Base-by-base conservation (phyloP, 208 protist species). In the Porcisia deanei region DNA sequence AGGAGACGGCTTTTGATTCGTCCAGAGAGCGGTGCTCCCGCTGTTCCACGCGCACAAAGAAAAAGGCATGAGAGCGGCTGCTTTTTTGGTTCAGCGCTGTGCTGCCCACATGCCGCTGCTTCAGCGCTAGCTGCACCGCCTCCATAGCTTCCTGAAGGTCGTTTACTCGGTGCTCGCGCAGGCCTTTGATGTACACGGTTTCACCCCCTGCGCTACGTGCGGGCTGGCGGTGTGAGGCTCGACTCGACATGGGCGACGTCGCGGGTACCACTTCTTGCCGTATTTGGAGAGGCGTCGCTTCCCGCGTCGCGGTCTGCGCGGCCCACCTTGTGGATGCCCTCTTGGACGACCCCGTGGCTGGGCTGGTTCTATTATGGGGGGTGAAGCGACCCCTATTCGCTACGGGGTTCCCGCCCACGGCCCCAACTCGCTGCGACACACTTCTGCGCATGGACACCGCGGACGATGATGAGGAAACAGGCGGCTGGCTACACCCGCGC, bases 21-120 rank as follows among this genome's bases (percentile, higher is more conserved):
- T n/a, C 57, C 47, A 61, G 25, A 4, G 53, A 54, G 22, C 61
- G 75, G 12, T 39, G 60, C 74, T 54, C 53, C 47, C 63, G 73
- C 73, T 88, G 83, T 52, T 87, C 75, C 16, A 94, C 73, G 1
- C 59, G 25, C 5, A 94, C 69, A 70, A 92, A 90, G 71, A 98
- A 95, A 39, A 98, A 89, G 22, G 88, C 88, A 77, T 98, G 96
- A 14, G 89, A 91, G 45, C 96, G 88, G 71, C 74, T 94, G 72
- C 91, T 98, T 72, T 91, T 41, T 20, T 71, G 64, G 88, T 98
- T 99, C n/a, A 97, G 82, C 16, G 82, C 63, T 3, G 96, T 98
- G 30, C 77, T 79, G 16, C 82, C 85, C 45, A 92, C 81, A 59
- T 89, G 83, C 55, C 95, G 85, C 20, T 80, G 81, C 22, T 45